Evolutionary conservation across 2,329 filamentous ascomycete genomes (phyloP).

Genomic region (Epichloe coenophiala): DNA sequence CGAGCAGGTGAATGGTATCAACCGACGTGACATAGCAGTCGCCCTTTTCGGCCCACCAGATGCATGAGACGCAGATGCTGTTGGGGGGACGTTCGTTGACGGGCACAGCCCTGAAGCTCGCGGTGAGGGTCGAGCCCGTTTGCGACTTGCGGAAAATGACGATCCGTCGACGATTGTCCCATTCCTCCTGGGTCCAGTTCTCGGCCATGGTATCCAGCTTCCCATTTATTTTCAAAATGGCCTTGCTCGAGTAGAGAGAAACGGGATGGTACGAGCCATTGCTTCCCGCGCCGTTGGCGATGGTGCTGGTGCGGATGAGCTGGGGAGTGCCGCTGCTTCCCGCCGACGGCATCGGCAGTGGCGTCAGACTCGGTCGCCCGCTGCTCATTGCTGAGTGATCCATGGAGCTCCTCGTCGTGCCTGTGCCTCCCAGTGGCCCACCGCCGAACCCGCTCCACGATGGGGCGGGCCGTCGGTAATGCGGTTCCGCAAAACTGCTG

Average conservation of each 20-base stretch:
- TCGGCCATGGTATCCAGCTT: constrained; percentile 75
- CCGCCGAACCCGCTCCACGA: constrained; percentile 30
- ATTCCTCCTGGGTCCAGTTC: constrained; percentile 73
- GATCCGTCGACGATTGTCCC: constrained; percentile 63
- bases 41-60: constrained; percentile 85
- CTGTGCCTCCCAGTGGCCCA: constrained; percentile 19
- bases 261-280: constrained; percentile 58
- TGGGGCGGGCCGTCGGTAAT: constrained; percentile 25
- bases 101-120: constrained; percentile 66
- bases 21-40: constrained; percentile 94
- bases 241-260: constrained; percentile 71
- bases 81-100: constrained; percentile 71
- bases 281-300: constrained; percentile 24
- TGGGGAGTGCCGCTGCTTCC: constrained; percentile 26
- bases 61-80: constrained; percentile 93
- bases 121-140: constrained; percentile 65
- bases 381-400: constrained; percentile 28
- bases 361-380: constrained; percentile 31
- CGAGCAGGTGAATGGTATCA: constrained; percentile 89
- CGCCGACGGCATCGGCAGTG: constrained; percentile 33
- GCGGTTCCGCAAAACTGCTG: constrained; percentile 35
- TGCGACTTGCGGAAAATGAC: constrained; percentile 82
- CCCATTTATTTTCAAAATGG: constrained; percentile 69
- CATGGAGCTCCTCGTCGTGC: constrained; percentile 25
- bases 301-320: constrained; percentile 43